Evolutionary conservation across 2,329 filamentous ascomycete species (phyloP).

Genomic region (Alternaria triticimaculans): DNA sequence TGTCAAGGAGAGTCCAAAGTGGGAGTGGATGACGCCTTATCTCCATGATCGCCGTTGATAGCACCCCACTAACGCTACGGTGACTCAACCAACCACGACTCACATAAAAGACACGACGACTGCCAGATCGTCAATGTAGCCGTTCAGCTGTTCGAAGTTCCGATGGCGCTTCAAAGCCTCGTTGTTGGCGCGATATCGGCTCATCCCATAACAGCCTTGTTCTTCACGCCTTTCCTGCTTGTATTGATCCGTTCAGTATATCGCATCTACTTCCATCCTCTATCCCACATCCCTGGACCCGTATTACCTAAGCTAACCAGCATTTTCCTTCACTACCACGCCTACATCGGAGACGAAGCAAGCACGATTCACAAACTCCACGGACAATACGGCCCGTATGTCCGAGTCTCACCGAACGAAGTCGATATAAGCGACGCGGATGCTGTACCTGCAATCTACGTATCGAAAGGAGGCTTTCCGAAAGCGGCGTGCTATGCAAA

Average conservation of each 20-base stretch:
- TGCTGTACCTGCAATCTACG: conserved; percentile 59
- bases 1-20: background rate
- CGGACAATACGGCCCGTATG: conserved; percentile 26
- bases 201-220: conserved; percentile 6
- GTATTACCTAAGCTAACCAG: conserved; percentile 27
- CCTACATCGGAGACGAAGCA: conserved; percentile 39
- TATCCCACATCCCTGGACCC: conserved; percentile 33
- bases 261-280: conserved; percentile 32
- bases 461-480: conserved; percentile 59
- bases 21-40: background rate
- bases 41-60: conserved; percentile 5
- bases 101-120: conserved; percentile 1
- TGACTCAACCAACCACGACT: conserved; percentile 20
- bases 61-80: conserved; percentile 10
- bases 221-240: conserved; percentile 10
- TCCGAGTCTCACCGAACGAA: conserved; percentile 37
- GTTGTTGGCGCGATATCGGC: background rate
- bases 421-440: conserved; percentile 38
- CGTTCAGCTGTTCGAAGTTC: background rate
- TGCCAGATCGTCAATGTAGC: background rate
- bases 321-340: conserved; percentile 37
- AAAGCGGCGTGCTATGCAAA: conserved; percentile 62
- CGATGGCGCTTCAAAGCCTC: conserved; percentile 14
- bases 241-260: conserved; percentile 25
- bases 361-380: conserved; percentile 29